These are phyloP conservation scores for Cenococcum geophilum DNA, from an alignment of 495 filamentous ascomycete genomes.

Conservation along the genomic window DNA sequence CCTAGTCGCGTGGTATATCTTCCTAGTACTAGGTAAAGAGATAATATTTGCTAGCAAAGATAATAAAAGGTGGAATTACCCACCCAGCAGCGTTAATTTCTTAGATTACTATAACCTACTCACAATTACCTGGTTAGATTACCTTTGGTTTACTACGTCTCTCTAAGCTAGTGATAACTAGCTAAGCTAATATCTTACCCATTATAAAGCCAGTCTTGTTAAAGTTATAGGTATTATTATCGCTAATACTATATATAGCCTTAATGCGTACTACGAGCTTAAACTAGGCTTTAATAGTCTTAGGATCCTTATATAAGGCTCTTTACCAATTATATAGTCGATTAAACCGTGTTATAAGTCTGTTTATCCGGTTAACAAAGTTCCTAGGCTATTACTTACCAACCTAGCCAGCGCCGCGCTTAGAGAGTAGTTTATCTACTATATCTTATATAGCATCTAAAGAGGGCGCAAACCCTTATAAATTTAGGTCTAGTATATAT, in stretches of 20 bases:
- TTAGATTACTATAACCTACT: no score
- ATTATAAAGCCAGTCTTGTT: no score
- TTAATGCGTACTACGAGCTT: not conserved
- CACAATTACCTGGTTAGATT: conserved; percentile 7
- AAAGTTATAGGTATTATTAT: not conserved
- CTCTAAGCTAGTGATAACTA: conserved; percentile 6
- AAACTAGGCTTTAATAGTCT: not conserved
- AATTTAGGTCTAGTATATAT: conserved; percentile 25
- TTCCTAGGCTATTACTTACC: conserved; percentile 19
- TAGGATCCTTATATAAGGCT: no score
- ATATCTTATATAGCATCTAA: conserved; percentile 17
- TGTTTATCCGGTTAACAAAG: conserved; percentile 8
- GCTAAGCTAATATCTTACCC: not conserved
- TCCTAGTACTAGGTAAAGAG: no score
- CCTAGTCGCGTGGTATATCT: conserved; percentile 11
- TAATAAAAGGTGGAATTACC: conserved; percentile 15
- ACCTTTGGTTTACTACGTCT: conserved; percentile 9
- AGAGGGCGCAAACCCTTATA: conserved; percentile 14
- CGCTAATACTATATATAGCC: not conserved
- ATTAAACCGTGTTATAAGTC: no score
- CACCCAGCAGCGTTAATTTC: conserved; percentile 5
- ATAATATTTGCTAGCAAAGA: not conserved
- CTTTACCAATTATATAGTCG: no score
- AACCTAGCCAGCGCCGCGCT: conserved; percentile 14
- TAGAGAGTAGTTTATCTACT: conserved; percentile 22